These are phyloP conservation scores for Solidago caesia DNA, from an alignment of 129 eudicot species.

Conservation along the genomic window DNA sequence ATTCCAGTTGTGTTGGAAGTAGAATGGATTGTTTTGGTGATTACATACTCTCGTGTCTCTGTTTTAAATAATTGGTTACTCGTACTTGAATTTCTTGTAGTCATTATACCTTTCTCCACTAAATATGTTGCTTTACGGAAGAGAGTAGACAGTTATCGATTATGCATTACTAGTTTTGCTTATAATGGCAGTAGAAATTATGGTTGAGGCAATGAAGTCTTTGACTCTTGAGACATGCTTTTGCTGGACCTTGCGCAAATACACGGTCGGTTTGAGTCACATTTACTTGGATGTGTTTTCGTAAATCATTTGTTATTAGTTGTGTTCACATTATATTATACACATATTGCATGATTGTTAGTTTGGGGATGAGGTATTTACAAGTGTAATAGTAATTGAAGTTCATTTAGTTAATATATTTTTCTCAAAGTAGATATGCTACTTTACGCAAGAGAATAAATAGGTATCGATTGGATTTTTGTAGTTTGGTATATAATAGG, in stretches of 20 bases:
- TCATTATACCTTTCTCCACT: not conserved
- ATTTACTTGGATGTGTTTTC: not conserved
- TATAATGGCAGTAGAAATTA: not conserved
- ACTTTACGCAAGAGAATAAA: no score
- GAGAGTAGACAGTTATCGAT: not conserved
- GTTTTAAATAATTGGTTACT: not conserved
- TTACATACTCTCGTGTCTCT: not conserved
- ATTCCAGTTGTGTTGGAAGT: not conserved
- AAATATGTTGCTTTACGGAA: not conserved
- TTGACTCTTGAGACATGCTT: not conserved
- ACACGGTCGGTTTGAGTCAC: not conserved
- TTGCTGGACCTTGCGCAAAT: not conserved
- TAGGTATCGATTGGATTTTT: no score
- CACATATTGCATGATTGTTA: no score
- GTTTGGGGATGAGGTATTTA: no score
- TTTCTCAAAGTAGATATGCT: no score
- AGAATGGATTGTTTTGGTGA: not conserved
- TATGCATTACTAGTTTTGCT: not conserved
- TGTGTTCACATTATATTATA: no score
- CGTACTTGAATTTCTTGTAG: not conserved
- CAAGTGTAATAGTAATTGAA: no score
- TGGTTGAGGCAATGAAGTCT: no score
- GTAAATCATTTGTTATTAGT: no score
- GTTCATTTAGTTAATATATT: no score
- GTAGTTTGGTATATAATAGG: no score